phyloP scores from a whole-genome alignment of 176 grass and related monocot genomes.

The Pharus latifolius region DNA sequence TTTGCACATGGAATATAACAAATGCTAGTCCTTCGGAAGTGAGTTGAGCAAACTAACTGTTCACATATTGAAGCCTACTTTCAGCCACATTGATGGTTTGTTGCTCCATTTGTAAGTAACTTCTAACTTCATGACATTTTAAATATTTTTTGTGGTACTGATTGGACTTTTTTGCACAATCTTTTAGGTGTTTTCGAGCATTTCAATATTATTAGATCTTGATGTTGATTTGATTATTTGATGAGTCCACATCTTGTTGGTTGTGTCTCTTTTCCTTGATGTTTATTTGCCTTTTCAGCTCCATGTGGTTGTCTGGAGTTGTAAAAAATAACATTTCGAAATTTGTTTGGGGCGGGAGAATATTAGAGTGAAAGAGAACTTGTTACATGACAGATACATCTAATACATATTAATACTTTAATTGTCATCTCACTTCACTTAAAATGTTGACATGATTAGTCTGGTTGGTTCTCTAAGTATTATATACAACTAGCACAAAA shows the following conservation, averaged over 20 bases:
- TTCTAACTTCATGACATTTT: neutral
- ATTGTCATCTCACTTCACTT: too few relatives aligned
- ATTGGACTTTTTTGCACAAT: neutral
- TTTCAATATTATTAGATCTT: neutral
- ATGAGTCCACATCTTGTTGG: neutral
- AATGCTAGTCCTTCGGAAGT: neutral
- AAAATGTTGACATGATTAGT: too few relatives aligned
- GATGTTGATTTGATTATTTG: neutral
- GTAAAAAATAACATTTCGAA: too few relatives aligned
- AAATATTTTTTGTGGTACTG: neutral
- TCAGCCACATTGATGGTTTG: constrained; percentile 16
- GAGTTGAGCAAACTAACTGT: neutral
- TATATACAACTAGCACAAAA: too few relatives aligned
- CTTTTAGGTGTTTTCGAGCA: neutral
- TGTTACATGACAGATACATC: too few relatives aligned
- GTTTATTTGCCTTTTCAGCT: neutral
- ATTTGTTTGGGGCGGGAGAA: too few relatives aligned
- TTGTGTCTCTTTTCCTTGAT: neutral
- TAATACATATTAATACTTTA: too few relatives aligned
- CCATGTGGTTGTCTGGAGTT: too few relatives aligned
- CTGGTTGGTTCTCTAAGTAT: too few relatives aligned
- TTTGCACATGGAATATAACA: neutral
- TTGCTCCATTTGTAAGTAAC: neutral
- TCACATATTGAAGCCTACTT: too few relatives aligned
- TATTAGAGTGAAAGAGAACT: too few relatives aligned